Percentiles rank a stretch among this genome's conserved stretches.
Conservation (phyloP, 305 asterid genomes). For the Rubia tinctorum region DNA sequence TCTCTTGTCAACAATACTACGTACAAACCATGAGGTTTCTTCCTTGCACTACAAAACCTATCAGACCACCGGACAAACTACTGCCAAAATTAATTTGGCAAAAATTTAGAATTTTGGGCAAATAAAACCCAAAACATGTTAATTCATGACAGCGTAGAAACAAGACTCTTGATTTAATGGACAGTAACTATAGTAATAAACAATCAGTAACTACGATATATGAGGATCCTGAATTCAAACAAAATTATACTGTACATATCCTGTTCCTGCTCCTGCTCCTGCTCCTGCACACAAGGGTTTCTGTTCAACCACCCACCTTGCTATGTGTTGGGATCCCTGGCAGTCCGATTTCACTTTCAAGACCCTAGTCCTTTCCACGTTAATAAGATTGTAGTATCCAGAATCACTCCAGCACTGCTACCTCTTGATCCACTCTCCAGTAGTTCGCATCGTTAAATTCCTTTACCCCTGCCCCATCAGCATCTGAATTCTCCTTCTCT, state of each 20-base stretch:
- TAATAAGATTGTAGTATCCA: not conserved
- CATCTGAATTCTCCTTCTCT: conserved; percentile 56
- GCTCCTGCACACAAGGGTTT: conserved; percentile 7
- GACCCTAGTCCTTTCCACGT: not conserved
- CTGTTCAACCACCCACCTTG: conserved; percentile 9
- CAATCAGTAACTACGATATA: conserved; percentile 29
- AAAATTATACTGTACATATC: conserved; percentile 51
- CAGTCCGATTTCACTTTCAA: conserved; percentile 15
- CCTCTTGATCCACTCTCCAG: conserved; percentile 98
- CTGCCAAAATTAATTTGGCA: not conserved
- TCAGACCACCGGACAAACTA: not conserved
- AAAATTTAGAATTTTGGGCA: not conserved
- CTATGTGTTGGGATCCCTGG: conserved; percentile 8
- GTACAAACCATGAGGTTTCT: conserved; percentile 1
- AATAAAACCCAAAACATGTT: not conserved
- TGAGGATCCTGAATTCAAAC: conserved; percentile 22
- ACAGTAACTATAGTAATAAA: conserved; percentile 27
- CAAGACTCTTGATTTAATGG: conserved; percentile 19
- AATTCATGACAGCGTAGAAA: not conserved
- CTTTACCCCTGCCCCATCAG: conserved; percentile 51
- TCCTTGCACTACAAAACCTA: not conserved
- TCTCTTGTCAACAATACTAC: conserved; percentile 3
- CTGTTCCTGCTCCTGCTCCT: conserved; percentile 5
- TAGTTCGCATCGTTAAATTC: conserved; percentile 87
- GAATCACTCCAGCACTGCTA: conserved; percentile 60